These are phyloP conservation scores for Lycium ferocissimum DNA, from an alignment of 257 asterid genomes.

Conservation along the genomic window DNA sequence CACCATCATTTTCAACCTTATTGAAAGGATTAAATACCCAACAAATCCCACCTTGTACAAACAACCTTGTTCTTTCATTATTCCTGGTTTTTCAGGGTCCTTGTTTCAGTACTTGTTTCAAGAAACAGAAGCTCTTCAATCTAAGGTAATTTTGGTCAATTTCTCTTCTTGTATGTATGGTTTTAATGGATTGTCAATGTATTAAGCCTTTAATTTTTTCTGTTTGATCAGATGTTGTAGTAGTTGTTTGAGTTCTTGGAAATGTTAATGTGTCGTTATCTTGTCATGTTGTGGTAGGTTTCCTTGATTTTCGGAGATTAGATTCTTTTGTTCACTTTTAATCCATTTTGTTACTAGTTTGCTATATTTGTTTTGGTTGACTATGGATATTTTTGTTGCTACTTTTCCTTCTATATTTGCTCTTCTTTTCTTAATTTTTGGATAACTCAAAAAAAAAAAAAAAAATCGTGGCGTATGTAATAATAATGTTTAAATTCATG, in stretches of 20 bases:
- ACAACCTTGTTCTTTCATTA: not conserved
- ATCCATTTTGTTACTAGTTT: not conserved
- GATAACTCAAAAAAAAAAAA: not conserved
- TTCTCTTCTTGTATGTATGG: not conserved
- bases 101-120: conserved; percentile 57
- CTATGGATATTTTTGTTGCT: not conserved
- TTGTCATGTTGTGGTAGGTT: not conserved
- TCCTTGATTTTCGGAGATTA: not conserved
- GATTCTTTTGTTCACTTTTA: no score
- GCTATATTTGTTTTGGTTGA: not conserved
- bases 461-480: not conserved
- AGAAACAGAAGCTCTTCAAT: conserved; percentile 80
- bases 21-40: conserved; percentile 76
- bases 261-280: conserved; percentile 4
- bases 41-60: conserved; percentile 53
- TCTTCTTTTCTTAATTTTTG: not conserved
- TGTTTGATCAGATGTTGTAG: not conserved
- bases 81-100: conserved; percentile 43
- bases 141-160: conserved; percentile 56
- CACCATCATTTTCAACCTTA: conserved; percentile 69
- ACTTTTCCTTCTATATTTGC: not conserved
- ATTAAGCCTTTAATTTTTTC: not conserved
- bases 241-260: not conserved
- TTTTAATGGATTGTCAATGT: not conserved
- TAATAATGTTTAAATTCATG: not conserved